These are phyloP conservation scores for Thymus mandschuricus DNA, from an alignment of 257 asterid genomes.

Conservation along the genomic window DNA sequence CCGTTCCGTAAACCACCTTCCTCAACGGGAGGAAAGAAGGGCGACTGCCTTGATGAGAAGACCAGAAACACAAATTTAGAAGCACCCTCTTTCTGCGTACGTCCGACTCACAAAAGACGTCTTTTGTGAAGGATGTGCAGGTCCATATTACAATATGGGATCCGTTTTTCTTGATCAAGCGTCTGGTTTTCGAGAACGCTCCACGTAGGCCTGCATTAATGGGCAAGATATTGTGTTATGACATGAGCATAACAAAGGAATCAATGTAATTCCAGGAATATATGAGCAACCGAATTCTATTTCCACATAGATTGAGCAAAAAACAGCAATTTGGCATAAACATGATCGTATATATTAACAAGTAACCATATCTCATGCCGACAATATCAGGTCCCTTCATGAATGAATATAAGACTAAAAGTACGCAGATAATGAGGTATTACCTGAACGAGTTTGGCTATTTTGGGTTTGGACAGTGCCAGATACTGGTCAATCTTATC, in stretches of 20 bases:
- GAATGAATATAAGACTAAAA: not conserved
- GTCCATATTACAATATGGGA: slow-evolving; percentile 3
- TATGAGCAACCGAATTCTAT: not conserved
- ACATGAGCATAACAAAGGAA: slow-evolving; percentile 8
- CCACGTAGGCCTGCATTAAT: slow-evolving; percentile 44
- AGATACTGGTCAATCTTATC: slow-evolving; percentile 80
- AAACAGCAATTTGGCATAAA: not conserved
- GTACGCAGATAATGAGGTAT: slow-evolving; percentile 23
- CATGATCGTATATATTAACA: not conserved
- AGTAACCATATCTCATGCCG: not conserved
- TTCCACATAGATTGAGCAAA: not conserved
- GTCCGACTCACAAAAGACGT: slow-evolving; percentile 24
- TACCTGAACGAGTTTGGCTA: slow-evolving; percentile 90
- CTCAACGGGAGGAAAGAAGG: not conserved
- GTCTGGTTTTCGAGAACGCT: slow-evolving; percentile 35
- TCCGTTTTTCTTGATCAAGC: slow-evolving; percentile 23
- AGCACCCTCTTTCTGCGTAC: not conserved
- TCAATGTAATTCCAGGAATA: not conserved
- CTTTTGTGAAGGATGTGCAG: slow-evolving; percentile 17
- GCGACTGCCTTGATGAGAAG: not conserved
- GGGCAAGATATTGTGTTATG: not conserved
- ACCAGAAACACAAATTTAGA: not conserved
- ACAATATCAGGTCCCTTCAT: slow-evolving; percentile 1
- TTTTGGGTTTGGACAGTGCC: slow-evolving; percentile 65
- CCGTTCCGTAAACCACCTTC: not conserved